Base-by-base conservation (phyloP, 257 asterid species). In the Forsythia viridissima region DNA sequence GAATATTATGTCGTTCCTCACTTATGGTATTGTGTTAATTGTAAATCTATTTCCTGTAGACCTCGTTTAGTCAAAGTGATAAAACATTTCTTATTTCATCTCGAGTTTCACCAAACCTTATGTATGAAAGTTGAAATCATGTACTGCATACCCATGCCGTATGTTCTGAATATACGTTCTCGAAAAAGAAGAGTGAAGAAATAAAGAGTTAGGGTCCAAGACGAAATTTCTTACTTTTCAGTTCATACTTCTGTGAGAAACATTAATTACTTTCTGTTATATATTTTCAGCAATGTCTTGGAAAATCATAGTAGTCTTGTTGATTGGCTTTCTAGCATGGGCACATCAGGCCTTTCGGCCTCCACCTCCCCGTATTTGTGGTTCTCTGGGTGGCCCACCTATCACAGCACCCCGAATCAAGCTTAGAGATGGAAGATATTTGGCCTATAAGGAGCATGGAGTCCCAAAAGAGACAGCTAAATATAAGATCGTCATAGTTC, bases 361-460 rank as follows among this genome's bases (percentile, higher is more conserved):
- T 77, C 94, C 98, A 37, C 79, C 90, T 7, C 92, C 96, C 2
- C 85, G 80, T 55, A 79, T 86, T 13, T 90, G 98, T 87, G 97
- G 96, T 55, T 90, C 94, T 34, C 83, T 61, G 0, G 85, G 82
- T 3, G 92, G 96, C 72, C 93, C 97, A 16, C 76, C 85, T 30
- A n/a, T 90, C 48, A 87, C 88, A 12, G 95, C 91, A 34, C 88
- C 97, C n/a, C 66, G 97, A 84, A 83, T 93, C 73, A 88, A 79
- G 78, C 96, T 93, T 46, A 86, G 95, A 74, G 94, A 92, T 73
- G 96, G 98, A 80, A 88, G 98, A 75, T 82, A 90, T 75, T 76
- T 93, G 81, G 90, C 97, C 21, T 93, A 93, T 74, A 89, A 81
- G 84, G 98, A 93, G 86, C 90, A 89, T 71, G 98, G 98, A 18